Conservation (phyloP, 2,329 filamentous ascomycete species). For the Paecilomyces fulvus region DNA sequence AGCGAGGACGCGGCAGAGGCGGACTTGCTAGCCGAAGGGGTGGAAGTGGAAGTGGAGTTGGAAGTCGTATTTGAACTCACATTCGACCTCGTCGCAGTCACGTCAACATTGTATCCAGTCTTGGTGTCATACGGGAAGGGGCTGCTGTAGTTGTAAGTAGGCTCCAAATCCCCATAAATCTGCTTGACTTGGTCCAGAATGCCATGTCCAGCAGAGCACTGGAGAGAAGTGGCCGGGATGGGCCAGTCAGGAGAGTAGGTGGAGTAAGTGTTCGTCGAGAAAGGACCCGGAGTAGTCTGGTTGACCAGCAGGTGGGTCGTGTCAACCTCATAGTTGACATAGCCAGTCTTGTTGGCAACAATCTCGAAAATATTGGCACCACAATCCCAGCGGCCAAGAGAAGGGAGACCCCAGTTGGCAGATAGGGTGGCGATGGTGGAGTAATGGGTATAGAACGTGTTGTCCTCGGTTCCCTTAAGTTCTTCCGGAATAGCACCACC, state of each 20-base stretch:
- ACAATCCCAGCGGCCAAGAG: slow-evolving; percentile 63
- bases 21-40: slow-evolving; percentile 4
- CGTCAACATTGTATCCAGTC: slow-evolving; percentile 18
- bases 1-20: slow-evolving; percentile 5
- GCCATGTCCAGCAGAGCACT: slow-evolving; percentile 27
- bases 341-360: slow-evolving; percentile 54
- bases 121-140: slow-evolving; percentile 23
- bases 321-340: slow-evolving; percentile 37
- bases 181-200: slow-evolving; percentile 26
- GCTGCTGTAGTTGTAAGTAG: slow-evolving; percentile 28
- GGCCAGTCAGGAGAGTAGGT: slow-evolving; percentile 22
- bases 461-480: slow-evolving; percentile 61
- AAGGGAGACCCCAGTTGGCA: slow-evolving; percentile 62
- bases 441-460: slow-evolving; percentile 66
- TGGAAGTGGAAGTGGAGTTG: background rate
- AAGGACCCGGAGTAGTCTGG: slow-evolving; percentile 44
- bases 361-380: slow-evolving; percentile 60
- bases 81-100: slow-evolving; percentile 17
- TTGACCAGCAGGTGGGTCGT: slow-evolving; percentile 42
- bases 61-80: background rate
- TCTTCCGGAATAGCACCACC: slow-evolving; percentile 61
- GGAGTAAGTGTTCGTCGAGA: slow-evolving; percentile 19
- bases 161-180: slow-evolving; percentile 18
- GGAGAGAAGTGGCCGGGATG: slow-evolving; percentile 15
- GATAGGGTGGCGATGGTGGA: slow-evolving; percentile 57